Conservation (phyloP, 495 filamentous ascomycete genomes). For the Immersiella caudata region DNA sequence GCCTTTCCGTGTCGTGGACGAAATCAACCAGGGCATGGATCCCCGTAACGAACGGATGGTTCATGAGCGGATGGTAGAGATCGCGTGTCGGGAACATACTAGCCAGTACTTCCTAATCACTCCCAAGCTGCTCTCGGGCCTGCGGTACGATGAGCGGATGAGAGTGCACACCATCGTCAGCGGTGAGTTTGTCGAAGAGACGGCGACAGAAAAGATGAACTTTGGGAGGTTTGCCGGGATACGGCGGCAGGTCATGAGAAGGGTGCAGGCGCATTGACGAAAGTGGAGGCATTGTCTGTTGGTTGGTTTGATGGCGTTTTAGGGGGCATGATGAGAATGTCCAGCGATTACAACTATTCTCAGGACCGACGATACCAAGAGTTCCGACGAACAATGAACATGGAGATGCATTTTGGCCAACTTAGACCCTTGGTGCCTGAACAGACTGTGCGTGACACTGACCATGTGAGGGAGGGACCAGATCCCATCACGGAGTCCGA, state of each 20-base stretch:
- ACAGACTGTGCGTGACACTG: not conserved
- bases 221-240: conserved; percentile 56
- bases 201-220: conserved; percentile 61
- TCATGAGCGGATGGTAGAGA: conserved; percentile 93
- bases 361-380: too few species aligned
- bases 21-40: conserved; percentile 99
- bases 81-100: conserved; percentile 77
- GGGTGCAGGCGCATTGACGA: not conserved
- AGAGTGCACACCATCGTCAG: conserved; percentile 90
- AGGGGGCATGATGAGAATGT: not conserved
- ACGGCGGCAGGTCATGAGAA: conserved; percentile 39
- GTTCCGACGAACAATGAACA: too few species aligned
- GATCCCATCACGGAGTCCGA: not conserved
- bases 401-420: too few species aligned
- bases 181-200: conserved; percentile 74
- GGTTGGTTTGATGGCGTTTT: not conserved
- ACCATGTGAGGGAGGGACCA: not conserved
- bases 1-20: conserved; percentile 98
- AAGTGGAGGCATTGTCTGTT: not conserved
- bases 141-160: conserved; percentile 89
- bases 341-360: not conserved
- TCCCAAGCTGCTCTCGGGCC: conserved; percentile 85
- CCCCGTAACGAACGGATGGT: conserved; percentile 97
- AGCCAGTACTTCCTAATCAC: conserved; percentile 93
- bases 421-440: too few species aligned